Evolutionary conservation across 2,329 filamentous ascomycete genomes (phyloP).

Genomic region (Apiospora arundinis): DNA sequence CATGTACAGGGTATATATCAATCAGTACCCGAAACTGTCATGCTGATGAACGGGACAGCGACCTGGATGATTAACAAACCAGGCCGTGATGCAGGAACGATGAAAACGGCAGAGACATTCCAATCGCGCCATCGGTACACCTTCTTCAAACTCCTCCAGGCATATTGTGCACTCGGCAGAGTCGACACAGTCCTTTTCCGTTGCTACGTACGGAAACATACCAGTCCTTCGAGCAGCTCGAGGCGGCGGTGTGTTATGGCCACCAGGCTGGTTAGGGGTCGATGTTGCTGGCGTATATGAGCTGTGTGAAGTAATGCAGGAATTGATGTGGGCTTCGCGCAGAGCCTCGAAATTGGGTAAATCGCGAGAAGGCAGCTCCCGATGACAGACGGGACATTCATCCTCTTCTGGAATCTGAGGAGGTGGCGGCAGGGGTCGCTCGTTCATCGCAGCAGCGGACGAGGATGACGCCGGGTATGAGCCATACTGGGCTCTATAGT

Average conservation of each 20-base stretch:
- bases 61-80: conserved; percentile 68
- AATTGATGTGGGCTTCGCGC: conserved; percentile 64
- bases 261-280: conserved; percentile 29
- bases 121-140: conserved; percentile 67
- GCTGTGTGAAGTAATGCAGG: conserved; percentile 63
- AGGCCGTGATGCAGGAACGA: conserved; percentile 63
- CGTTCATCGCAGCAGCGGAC: conserved; percentile 45
- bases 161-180: conserved; percentile 73
- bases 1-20: neutral
- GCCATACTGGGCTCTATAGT: conserved; percentile 20
- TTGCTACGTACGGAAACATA: conserved; percentile 69
- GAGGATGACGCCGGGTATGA: conserved; percentile 45
- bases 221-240: conserved; percentile 56
- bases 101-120: conserved; percentile 73
- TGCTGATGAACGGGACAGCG: conserved; percentile 72
- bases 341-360: conserved; percentile 60
- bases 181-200: conserved; percentile 73
- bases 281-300: conserved; percentile 48
- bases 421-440: conserved; percentile 44
- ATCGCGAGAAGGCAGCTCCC: conserved; percentile 67
- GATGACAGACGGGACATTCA: conserved; percentile 79
- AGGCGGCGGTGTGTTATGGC: conserved; percentile 37
- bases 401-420: conserved; percentile 73
- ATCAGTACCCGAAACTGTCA: conserved; percentile 61
- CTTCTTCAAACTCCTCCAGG: conserved; percentile 69